A percentile compares a stretch with the other conserved stretches of the same genome.
Conservation (phyloP, 495 filamentous ascomycete species). For the Sphaerosporella brunnea region DNA sequence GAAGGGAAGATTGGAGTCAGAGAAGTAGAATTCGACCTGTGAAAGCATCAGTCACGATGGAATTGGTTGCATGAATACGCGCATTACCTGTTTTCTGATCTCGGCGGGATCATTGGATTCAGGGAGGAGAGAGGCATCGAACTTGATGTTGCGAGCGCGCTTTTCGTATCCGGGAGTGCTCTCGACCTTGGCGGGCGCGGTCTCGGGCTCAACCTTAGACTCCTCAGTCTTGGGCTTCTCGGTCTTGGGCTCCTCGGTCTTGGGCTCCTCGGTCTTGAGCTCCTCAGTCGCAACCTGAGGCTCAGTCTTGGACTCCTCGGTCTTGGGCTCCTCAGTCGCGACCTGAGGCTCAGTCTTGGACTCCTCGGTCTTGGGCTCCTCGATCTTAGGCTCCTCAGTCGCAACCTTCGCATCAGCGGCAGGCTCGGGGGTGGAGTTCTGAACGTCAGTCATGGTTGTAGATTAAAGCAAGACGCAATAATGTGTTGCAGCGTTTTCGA, state of each 20-base stretch:
- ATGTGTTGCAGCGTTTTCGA: too few species aligned
- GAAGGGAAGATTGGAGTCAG: slow-evolving; percentile 70
- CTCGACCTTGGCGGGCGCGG: background rate
- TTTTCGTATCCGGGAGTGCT: slow-evolving; percentile 4
- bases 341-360: slow-evolving; percentile 17
- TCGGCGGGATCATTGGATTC: slow-evolving; percentile 53
- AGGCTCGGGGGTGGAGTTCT: too few species aligned
- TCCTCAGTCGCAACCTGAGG: slow-evolving; percentile 7
- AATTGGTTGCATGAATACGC: background rate
- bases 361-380: slow-evolving; percentile 15
- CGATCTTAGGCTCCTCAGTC: slow-evolving; percentile 22
- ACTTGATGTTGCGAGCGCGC: slow-evolving; percentile 33
- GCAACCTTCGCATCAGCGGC: too few species aligned
- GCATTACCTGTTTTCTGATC: slow-evolving; percentile 58
- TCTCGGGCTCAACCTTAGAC: too few species aligned
- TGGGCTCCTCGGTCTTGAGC: too few species aligned
- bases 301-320: too few species aligned
- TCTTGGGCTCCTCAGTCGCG: too few species aligned
- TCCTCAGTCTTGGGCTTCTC: too few species aligned
- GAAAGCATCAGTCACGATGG: too few species aligned
- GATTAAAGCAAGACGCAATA: too few species aligned
- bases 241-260: too few species aligned
- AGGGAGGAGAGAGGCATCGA: slow-evolving; percentile 42
- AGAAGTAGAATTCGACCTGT: slow-evolving; percentile 98
- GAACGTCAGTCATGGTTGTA: too few species aligned